Conservation (phyloP, 257 asterid species). For the Anisodus tanguticus region DNA sequence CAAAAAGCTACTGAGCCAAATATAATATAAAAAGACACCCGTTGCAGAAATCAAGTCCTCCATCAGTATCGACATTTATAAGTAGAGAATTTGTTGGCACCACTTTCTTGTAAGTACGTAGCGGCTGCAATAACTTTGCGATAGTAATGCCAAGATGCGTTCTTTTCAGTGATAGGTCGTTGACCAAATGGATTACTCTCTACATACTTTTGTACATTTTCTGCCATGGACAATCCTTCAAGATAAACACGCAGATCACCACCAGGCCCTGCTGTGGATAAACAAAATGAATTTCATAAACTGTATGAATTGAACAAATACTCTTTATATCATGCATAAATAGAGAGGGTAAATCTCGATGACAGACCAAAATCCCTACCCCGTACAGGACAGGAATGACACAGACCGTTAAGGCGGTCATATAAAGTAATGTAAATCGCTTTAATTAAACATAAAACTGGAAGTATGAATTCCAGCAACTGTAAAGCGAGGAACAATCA, state of each 20-base stretch:
- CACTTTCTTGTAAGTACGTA: background rate
- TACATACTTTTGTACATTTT: constrained; percentile 73
- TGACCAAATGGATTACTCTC: constrained; percentile 78
- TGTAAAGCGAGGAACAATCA: background rate
- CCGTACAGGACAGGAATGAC: background rate
- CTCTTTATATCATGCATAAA: background rate
- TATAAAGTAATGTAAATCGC: background rate
- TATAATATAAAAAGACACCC: background rate
- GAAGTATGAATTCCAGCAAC: background rate
- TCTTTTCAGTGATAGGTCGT: constrained; percentile 67
- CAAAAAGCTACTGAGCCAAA: background rate
- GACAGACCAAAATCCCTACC: background rate
- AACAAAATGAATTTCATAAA: constrained; percentile 23
- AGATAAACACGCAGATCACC: constrained; percentile 79
- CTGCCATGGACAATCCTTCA: constrained; percentile 72
- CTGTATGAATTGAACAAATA: background rate
- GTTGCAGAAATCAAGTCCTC: background rate
- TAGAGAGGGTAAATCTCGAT: background rate
- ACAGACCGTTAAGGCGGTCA: background rate
- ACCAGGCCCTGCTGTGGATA: constrained; percentile 61
- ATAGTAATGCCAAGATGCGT: constrained; percentile 76
- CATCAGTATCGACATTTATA: constrained; percentile 13
- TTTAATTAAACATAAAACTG: background rate
- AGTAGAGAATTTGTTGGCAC: constrained; percentile 22
- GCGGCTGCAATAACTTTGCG: constrained; percentile 58